Evolutionary conservation across 2,329 filamentous ascomycete species (phyloP).

Genomic region (Trematosphaeria pertusa): DNA sequence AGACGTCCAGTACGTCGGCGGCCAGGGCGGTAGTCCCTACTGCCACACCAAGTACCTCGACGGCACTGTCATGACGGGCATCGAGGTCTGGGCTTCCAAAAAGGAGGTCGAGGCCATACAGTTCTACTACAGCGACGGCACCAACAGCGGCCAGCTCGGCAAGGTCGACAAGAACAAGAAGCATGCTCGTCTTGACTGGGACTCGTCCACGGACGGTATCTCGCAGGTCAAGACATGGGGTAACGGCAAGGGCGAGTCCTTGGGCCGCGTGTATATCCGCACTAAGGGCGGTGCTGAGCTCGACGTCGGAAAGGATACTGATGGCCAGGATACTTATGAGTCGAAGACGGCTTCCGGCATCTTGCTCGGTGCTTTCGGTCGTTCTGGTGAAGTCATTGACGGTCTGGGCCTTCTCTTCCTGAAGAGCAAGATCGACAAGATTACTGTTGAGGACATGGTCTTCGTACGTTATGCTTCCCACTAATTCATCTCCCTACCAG

Average conservation of each 20-base stretch:
- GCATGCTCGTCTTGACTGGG: constrained; percentile 21
- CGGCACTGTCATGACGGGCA: constrained; percentile 21
- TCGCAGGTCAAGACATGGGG: constrained; percentile 23
- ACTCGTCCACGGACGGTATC: constrained; percentile 18
- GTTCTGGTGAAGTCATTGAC: constrained; percentile 13
- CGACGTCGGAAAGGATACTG: constrained; percentile 23
- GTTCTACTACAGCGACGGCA: constrained; percentile 27
- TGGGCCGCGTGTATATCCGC: constrained; percentile 21
- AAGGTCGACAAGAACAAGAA: constrained; percentile 15
- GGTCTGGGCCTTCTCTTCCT: constrained; percentile 23
- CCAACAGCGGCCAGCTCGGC: constrained; percentile 14
- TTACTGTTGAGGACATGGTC: constrained; percentile 17
- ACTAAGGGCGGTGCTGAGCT: constrained; percentile 18
- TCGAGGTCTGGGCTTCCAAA: constrained; percentile 19
- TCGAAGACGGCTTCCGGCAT: constrained; percentile 20
- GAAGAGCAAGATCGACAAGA: constrained; percentile 23
- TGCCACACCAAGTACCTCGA: constrained; percentile 22
- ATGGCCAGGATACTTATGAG: constrained; percentile 19
- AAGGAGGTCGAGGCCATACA: constrained; percentile 20
- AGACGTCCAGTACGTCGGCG: constrained; percentile 10
- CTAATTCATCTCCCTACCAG: background rate
- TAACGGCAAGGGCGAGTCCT: constrained; percentile 16
- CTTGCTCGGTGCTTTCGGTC: constrained; percentile 22
- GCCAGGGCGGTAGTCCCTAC: constrained; percentile 7
- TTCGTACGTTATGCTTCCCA: constrained; percentile 13